Conservation (phyloP, 2,329 filamentous ascomycete species). For the Neopestalotiopsis rosae region DNA sequence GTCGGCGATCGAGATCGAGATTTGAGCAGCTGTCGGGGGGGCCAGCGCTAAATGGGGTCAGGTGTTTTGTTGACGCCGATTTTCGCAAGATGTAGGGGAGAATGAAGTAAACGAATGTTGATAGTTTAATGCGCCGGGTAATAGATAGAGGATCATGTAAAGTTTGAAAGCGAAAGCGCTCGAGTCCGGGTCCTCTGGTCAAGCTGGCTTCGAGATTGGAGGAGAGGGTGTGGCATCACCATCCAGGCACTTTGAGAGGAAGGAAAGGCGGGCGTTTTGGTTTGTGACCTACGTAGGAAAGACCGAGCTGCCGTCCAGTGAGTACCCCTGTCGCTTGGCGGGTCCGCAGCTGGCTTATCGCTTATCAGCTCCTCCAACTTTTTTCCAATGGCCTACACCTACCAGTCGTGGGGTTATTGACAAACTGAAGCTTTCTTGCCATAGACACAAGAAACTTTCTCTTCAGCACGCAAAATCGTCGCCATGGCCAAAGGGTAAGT, state of each 20-base stretch:
- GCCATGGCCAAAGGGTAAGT: constrained; percentile 17
- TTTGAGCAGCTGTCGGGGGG: neutral
- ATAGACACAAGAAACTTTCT: neutral
- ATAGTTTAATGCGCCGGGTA: neutral
- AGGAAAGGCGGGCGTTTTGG: constrained; percentile 15
- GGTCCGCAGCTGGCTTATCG: constrained; percentile 10
- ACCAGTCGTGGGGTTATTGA: constrained; percentile 12
- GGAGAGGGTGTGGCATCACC: constrained; percentile 13
- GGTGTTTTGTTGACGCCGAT: constrained; percentile 17
- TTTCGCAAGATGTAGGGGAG: neutral
- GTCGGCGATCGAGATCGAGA: constrained; percentile 7
- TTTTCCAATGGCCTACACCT: constrained; percentile 7
- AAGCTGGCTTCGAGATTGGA: constrained; percentile 1
- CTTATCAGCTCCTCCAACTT: constrained; percentile 9
- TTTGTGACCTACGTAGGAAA: constrained; percentile 7
- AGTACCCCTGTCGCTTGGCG: constrained; percentile 8
- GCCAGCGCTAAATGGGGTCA: constrained; percentile 4
- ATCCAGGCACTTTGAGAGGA: constrained; percentile 7
- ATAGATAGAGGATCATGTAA: neutral
- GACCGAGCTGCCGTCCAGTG: constrained; percentile 10
- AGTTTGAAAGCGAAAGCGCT: neutral
- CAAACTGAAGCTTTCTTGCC: constrained; percentile 6
- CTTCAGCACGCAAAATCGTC: neutral
- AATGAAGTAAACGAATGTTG: neutral
- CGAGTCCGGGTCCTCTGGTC: neutral